Evolutionary conservation across 495 filamentous ascomycete genomes (phyloP), one percentile per base, ranked within the genome.

Genomic region (Elaphomyces granulatus): DNA sequence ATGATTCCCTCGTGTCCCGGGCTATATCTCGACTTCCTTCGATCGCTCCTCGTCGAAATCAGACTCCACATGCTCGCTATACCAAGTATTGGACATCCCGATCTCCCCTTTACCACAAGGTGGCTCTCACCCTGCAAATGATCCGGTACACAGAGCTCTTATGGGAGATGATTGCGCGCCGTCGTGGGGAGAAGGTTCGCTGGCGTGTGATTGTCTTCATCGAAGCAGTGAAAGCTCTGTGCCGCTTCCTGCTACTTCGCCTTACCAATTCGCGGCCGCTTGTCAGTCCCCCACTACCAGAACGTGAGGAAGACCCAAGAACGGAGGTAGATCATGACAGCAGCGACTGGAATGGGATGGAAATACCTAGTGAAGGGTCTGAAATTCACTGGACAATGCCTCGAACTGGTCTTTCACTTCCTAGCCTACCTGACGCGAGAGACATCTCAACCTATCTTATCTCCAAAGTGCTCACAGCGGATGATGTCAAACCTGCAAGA

Each of bases 171-270:
- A 68, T 80, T 7, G 87, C 87, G 21, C 88, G 92, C 57, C 73
- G 87, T 30, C 76, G 77, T 41, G 80, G 84, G 23, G 83, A 96
- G 59, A 81, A 75, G 51, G 60, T 78, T 30, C 77, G 85, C 12
- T 96, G 92, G 92, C 76, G 84, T 34, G 75, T 92, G 1, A 75
- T 95, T n/a, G 77, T 95, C 8, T 52, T 90, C 2, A 70, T 96
- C 17, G 90, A 98, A 60, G 66, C 72, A 7, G 65, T 86, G 40
- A 98, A 98, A 55, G 92, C 90, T 7, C 42, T 92, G 9, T 94
- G 87, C 58, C 72, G 86, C 34, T 59, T 95, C 12, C 59, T 90
- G 15, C 70, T 98, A 38, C 70, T 95, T 50, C 75, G 80, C 15
- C 72, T 94, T 39, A 96, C 88, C 8, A 80, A 81, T 45, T 82